Evolutionary conservation across 352 stramenopile species (phyloP).

Genomic region (Pythium scleroteichum): DNA sequence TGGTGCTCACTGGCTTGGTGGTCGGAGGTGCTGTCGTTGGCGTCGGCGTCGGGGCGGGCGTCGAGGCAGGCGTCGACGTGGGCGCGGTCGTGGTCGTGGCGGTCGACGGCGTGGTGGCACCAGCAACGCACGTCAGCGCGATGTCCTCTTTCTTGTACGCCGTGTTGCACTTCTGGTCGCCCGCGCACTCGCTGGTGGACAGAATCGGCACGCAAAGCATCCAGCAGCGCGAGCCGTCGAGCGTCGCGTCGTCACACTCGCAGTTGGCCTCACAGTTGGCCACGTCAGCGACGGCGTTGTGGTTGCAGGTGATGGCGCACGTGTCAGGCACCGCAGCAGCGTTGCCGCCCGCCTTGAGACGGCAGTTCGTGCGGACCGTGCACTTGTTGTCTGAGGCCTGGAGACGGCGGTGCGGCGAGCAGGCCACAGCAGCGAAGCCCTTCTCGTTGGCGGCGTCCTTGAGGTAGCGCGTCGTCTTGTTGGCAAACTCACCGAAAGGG

Average conservation of each 20-base stretch:
- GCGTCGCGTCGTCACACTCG: conserved; percentile 17
- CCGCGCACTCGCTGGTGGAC: conserved; percentile 20
- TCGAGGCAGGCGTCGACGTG: conserved; percentile 7
- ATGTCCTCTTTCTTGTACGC: conserved; percentile 24
- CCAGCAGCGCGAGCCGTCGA: conserved; percentile 24
- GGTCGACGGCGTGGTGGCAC: conserved; percentile 9
- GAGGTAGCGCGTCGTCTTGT: conserved; percentile 34
- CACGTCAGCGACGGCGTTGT: conserved; percentile 20
- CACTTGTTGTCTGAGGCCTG: conserved; percentile 33
- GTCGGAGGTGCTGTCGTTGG: conserved; percentile 14
- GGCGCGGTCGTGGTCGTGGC: conserved; percentile 1
- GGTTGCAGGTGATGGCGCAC: conserved; percentile 33
- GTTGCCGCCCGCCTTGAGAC: conserved; percentile 12
- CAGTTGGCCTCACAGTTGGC: conserved; percentile 24
- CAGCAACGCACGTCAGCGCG: conserved; percentile 25
- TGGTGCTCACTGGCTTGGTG: conserved; percentile 1
- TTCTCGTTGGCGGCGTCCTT: conserved; percentile 14
- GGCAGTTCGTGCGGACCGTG: conserved; percentile 17
- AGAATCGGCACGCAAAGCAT: conserved; percentile 32
- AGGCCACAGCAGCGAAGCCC: conserved; percentile 30
- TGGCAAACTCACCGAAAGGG: conserved; percentile 31
- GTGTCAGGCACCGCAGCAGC: conserved; percentile 8
- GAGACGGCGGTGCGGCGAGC: conserved; percentile 25
- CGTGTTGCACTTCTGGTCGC: conserved; percentile 32
- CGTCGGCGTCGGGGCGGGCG: conserved; percentile 6